Base-by-base conservation (phyloP, 805 yeast species). In the Metschnikowia proteae region DNA sequence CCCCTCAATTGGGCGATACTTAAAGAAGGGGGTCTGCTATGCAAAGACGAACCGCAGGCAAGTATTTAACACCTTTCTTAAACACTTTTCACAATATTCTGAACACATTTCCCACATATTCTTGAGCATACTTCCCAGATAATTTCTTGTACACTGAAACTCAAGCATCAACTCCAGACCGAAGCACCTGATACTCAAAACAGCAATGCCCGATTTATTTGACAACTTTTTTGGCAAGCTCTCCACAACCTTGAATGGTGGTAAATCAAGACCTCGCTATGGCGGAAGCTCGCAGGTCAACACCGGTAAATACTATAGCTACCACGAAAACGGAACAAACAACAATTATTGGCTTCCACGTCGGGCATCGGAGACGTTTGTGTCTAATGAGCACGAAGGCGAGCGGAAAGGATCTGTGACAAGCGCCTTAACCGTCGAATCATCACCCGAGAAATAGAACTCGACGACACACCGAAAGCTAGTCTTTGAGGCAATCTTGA, bases 211-310 rank as follows among this genome's bases (percentile, higher is more conserved):
- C 4, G 76, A 70, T 56, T 57, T 71, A 52, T 71, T 71, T 51
- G 76, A 71, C 47, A 69, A 70, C 51, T 61, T 71, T 37, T 70
- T 70, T 47, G 60, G 57, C 29, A 66, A 63, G 37, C 57, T 71
- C 26, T 59, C 66, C 32, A 52, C 66, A 17, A 60, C 65, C 28
- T 46, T 70, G 28, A 63, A 62, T 48, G 71, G 71, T 10, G 74
- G 74, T 17, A 67, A 67, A 43, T 54, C 72, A 29, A 58, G 56
- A 8, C 61, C 58, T 22, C 67, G 64, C 41, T 67, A 70, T 51
- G 60, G 63, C 13, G 65, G 66, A 31, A 44, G 63, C 10, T 51
- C 63, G 3, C 74, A 65, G 47, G 75, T 70, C 9, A 71, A 71
- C 46, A 54, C 70, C 4, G 76, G 76, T 2, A 55, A 55, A 3